Conservation (phyloP, 2,329 filamentous ascomycete species). For the Diaporthe aspalathi region DNA sequence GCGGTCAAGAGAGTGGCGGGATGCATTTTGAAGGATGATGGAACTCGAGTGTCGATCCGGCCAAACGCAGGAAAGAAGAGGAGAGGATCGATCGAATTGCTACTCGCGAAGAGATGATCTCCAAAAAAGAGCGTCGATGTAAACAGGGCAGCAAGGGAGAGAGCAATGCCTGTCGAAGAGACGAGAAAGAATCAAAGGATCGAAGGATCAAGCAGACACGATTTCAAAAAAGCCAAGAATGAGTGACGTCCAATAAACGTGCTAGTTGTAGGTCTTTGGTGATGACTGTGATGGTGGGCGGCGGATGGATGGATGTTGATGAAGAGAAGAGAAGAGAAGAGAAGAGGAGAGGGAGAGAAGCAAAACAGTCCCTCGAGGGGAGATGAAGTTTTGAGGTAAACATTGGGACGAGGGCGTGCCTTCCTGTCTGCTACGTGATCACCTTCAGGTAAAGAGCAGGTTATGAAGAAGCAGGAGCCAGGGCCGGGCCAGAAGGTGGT, state of each 20-base stretch:
- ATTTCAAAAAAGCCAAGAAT: slow-evolving; percentile 40
- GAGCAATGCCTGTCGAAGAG: slow-evolving; percentile 18
- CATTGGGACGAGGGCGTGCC: neutral
- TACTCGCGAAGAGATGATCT: slow-evolving; percentile 39
- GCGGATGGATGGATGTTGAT: slow-evolving; percentile 30
- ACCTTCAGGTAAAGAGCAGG: slow-evolving; percentile 9
- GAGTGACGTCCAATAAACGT: slow-evolving; percentile 42
- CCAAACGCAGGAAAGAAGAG: slow-evolving; percentile 19
- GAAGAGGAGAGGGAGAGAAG: slow-evolving; percentile 29
- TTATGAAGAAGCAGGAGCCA: neutral
- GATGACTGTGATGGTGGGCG: slow-evolving; percentile 31
- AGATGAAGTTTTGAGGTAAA: neutral
- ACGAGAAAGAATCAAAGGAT: slow-evolving; percentile 19
- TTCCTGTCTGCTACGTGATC: neutral
- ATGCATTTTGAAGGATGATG: slow-evolving; percentile 24
- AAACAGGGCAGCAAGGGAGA: slow-evolving; percentile 16
- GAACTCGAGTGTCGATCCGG: neutral
- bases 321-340: slow-evolving; percentile 26
- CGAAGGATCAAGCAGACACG: slow-evolving; percentile 35
- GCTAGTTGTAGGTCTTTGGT: slow-evolving; percentile 37
- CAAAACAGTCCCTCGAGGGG: neutral
- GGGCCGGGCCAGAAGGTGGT: neutral
- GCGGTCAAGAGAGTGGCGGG: slow-evolving; percentile 13
- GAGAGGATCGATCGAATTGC: slow-evolving; percentile 39
- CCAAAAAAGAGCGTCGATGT: slow-evolving; percentile 39